phyloP scores from a whole-genome alignment of 768 basidiomycete genomes.

The Cystobasidiopsis lactophilus region DNA sequence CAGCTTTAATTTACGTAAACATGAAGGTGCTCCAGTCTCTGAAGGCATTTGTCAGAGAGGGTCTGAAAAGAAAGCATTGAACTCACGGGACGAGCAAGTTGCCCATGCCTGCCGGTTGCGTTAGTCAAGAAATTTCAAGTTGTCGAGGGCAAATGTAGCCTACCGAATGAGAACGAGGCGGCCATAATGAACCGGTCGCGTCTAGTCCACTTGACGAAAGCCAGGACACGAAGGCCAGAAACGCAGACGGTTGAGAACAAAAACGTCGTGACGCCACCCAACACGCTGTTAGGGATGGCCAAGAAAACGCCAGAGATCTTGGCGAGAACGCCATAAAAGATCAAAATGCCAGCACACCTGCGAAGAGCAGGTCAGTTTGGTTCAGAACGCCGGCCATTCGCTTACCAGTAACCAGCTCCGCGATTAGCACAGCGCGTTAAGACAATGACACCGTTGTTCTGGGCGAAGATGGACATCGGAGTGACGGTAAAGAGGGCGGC shows the following conservation, averaged over 20 bases:
- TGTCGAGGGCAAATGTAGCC: no score
- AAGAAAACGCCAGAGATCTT: slow-evolving; percentile 68
- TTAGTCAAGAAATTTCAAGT: no score
- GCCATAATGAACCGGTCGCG: slow-evolving; percentile 29
- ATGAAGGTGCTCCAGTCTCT: no score
- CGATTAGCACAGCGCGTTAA: slow-evolving; percentile 68
- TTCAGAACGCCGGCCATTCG: slow-evolving; percentile 31
- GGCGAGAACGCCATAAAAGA: slow-evolving; percentile 39
- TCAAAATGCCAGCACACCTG: background rate
- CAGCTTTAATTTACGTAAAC: no score
- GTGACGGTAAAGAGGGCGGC: slow-evolving; percentile 62
- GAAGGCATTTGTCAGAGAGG: no score
- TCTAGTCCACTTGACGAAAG: slow-evolving; percentile 27
- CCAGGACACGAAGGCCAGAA: slow-evolving; percentile 49
- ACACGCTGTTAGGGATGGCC: slow-evolving; percentile 53
- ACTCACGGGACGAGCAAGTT: slow-evolving; percentile 35
- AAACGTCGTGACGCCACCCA: slow-evolving; percentile 66
- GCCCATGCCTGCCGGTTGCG: no score
- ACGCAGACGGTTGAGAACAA: slow-evolving; percentile 51
- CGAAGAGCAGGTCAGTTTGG: background rate
- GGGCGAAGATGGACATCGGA: slow-evolving; percentile 57
- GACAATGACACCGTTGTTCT: slow-evolving; percentile 34
- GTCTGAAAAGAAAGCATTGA: no score
- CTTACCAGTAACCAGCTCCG: slow-evolving; percentile 56
- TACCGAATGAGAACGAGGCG: slow-evolving; percentile 44